Evolutionary conservation across 2,329 filamentous ascomycete species (phyloP).

Genomic region (Tolypocladium guangdongense): DNA sequence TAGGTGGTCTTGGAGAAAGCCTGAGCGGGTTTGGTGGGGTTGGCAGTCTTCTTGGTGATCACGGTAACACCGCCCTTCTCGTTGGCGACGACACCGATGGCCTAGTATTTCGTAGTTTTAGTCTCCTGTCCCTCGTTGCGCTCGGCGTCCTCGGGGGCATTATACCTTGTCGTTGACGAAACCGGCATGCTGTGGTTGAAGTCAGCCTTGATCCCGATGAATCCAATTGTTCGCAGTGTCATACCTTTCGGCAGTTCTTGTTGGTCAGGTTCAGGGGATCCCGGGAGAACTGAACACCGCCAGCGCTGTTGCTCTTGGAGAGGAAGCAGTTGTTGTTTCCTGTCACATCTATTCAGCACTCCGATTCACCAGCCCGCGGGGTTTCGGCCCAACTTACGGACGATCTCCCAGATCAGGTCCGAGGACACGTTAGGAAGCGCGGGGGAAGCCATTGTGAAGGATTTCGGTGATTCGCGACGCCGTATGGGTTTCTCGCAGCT

Average conservation of each 20-base stretch:
- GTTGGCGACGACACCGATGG: constrained; percentile 65
- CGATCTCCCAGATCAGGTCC: constrained; percentile 90
- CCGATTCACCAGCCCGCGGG: background rate
- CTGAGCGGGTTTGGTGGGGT: constrained; percentile 62
- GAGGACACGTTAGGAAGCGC: constrained; percentile 65
- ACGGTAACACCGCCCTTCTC: constrained; percentile 74
- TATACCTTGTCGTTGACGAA: constrained; percentile 88
- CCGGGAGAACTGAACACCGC: constrained; percentile 81
- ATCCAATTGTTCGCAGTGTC: background rate
- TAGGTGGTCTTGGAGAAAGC: constrained; percentile 55
- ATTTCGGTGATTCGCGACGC: constrained; percentile 21
- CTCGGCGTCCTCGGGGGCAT: constrained; percentile 1
- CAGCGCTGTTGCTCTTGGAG: constrained; percentile 74
- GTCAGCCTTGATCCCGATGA: constrained; percentile 26
- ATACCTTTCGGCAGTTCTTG: constrained; percentile 82
- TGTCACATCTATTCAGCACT: constrained; percentile 25
- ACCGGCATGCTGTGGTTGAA: constrained; percentile 60
- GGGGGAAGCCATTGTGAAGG: constrained; percentile 43
- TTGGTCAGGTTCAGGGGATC: constrained; percentile 92
- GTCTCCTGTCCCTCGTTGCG: background rate
- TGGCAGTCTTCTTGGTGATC: constrained; percentile 72
- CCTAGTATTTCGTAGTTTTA: constrained; percentile 37
- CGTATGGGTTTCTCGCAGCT: constrained; percentile 3
- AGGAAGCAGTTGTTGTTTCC: constrained; percentile 84
- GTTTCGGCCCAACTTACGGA: constrained; percentile 59